Base-by-base conservation (phyloP, 495 filamentous ascomycete genomes). In the Neurospora terricola region DNA sequence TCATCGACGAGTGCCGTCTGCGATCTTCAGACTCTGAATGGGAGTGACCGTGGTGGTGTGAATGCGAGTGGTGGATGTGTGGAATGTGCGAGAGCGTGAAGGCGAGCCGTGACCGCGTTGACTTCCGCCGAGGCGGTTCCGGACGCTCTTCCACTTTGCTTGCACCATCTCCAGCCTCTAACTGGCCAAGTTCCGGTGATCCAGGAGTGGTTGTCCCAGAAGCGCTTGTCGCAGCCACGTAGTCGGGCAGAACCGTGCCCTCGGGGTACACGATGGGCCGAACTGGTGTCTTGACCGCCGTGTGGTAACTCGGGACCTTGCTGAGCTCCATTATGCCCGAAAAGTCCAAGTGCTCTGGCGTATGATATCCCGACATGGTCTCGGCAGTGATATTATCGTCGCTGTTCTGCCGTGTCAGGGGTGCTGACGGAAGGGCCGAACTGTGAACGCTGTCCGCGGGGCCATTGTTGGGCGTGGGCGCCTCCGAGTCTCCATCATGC, bases 251-350 rank as follows among this genome's bases (percentile, higher is more conserved):
- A 11, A 76, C 59, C 12, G 69, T 76, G 27, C 71, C 76, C 27
- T 76, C 76, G 62, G 78, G 73, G 37, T 72, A 72, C 37, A 70
- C 72, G n/a, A 79, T 73, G 38, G 86, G 85, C 18, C 88, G 82
- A 11, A 87, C 74, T 11, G 79, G 86, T 1, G 89, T 85, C 66
- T 86, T 88, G 21, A 94, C 85, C 1, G 93, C 93, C 14, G 93
- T 94, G 5, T 87, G 84, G 79, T 97, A 97, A 70, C 91, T 93
- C 5, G 93, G 93, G 9, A 96, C 92, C 70, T 90, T 91, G 75
- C 87, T 91, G 23, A 95, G 82, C 45, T 86, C 84, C 72, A 88
- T 87, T 38, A 91, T 82, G 75, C 91, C 88, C 34, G 85, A 81
- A 71, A 85, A 89, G 73, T 93, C 91, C 34, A 88, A 83, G 71